These are phyloP conservation scores for Sporisorium graminicola DNA, from an alignment of 1,284 basidiomycete genomes.

Conservation along the genomic window DNA sequence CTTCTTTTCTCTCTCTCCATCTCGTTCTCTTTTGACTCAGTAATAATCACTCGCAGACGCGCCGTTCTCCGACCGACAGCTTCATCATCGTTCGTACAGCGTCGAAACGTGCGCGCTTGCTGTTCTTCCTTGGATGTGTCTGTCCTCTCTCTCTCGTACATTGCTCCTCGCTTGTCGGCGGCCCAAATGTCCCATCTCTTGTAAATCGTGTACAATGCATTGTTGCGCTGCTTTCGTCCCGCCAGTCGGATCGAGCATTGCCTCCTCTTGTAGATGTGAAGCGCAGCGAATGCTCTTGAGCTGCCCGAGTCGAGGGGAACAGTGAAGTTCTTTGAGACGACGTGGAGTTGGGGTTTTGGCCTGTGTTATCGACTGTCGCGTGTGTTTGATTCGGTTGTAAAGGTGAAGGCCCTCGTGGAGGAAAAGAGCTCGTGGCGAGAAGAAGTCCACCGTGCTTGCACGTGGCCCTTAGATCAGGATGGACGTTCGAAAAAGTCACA, in stretches of 20 bases:
- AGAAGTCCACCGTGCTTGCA: no score
- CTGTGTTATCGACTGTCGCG: no score
- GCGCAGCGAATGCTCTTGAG: no score
- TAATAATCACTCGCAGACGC: conserved; percentile 13
- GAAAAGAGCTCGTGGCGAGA: no score
- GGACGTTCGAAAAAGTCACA: background rate
- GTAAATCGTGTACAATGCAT: conserved; percentile 38
- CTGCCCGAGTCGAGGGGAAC: no score
- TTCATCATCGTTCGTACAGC: conserved; percentile 15
- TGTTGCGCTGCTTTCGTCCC: background rate
- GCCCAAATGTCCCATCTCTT: background rate
- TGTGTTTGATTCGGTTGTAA: no score
- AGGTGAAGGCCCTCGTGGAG: no score
- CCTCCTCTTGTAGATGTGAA: no score
- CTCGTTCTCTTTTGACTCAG: conserved; percentile 2
- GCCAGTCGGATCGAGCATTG: background rate
- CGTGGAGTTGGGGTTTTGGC: no score
- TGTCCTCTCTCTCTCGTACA: background rate
- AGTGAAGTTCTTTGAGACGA: no score
- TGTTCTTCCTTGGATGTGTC: background rate
- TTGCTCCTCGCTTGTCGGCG: background rate
- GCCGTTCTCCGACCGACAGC: conserved; percentile 11
- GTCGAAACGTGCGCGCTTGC: conserved; percentile 5
- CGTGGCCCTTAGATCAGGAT: background rate
- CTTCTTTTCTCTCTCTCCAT: background rate